Conservation (phyloP, 2,329 filamentous ascomycete genomes). For the Aspergillus oerlinghausenensis region DNA sequence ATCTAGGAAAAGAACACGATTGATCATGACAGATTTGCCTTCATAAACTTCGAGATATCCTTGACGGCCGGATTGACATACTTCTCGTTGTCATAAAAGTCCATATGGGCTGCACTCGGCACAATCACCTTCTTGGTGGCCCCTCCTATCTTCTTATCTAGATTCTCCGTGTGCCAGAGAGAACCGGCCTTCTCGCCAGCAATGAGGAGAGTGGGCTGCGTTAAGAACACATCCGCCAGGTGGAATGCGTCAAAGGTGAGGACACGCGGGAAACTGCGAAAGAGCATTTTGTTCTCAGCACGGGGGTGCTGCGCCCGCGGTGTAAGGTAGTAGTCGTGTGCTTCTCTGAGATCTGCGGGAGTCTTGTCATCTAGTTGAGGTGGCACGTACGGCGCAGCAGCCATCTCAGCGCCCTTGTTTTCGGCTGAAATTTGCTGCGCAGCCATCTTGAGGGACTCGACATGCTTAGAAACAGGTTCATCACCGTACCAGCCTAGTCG, state of each 20-base stretch:
- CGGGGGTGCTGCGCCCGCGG: not conserved
- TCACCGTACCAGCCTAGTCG: slow-evolving; percentile 12
- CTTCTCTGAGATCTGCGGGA: slow-evolving; percentile 10
- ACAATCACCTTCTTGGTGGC: slow-evolving; percentile 13
- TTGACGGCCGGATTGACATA: slow-evolving; percentile 11
- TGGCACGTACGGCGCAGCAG: slow-evolving; percentile 12
- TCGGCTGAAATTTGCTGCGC: slow-evolving; percentile 14
- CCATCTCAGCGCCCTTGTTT: slow-evolving; percentile 13
- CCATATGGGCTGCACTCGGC: slow-evolving; percentile 11
- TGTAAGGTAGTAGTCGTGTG: slow-evolving; percentile 14
- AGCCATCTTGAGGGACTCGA: slow-evolving; percentile 12
- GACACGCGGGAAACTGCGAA: too few species aligned
- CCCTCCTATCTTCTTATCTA: slow-evolving; percentile 10
- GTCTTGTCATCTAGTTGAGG: slow-evolving; percentile 9
- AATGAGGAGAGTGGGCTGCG: not conserved
- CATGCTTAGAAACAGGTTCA: slow-evolving; percentile 2
- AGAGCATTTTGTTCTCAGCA: too few species aligned
- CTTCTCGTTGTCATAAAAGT: slow-evolving; percentile 11
- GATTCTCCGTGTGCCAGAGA: slow-evolving; percentile 13
- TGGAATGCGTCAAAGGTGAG: too few species aligned
- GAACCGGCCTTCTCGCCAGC: not conserved
- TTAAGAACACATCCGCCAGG: not conserved
- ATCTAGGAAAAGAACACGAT: not conserved
- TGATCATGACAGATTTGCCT: not conserved
- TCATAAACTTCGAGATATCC: slow-evolving; percentile 10